phyloP scores from a whole-genome alignment of 2,329 filamentous ascomycete species.

The Monilinia vaccinii-corymbosi region DNA sequence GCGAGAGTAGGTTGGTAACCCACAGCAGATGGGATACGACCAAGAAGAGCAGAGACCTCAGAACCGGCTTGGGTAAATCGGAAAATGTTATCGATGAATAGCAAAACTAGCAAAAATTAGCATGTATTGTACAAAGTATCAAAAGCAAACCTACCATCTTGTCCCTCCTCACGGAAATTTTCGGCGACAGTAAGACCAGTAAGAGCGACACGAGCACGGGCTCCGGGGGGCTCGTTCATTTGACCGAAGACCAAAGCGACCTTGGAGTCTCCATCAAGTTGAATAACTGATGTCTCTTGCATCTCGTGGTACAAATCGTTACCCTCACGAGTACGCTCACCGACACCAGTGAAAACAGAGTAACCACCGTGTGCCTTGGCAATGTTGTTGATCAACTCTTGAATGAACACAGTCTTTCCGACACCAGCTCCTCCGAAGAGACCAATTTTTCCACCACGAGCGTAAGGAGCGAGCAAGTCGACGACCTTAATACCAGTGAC shows the following conservation, averaged over 20 bases:
- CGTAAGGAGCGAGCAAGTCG: conserved; percentile 96
- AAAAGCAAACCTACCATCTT: conserved; percentile 62
- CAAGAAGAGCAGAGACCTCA: conserved; percentile 97
- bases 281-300: conserved; percentile 99
- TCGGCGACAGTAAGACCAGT: conserved; percentile 47
- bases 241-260: conserved; percentile 99
- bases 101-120: conserved; percentile 57
- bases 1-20: conserved; percentile 99
- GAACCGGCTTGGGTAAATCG: conserved; percentile 99
- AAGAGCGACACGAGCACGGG: conserved; percentile 98
- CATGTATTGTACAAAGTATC: background rate
- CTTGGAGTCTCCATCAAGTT: conserved; percentile 99
- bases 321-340: conserved; percentile 99
- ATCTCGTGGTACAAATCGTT: conserved; percentile 99
- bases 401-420: conserved; percentile 99
- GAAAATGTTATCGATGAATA: conserved; percentile 99
- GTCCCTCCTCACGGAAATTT: conserved; percentile 49
- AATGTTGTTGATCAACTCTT: conserved; percentile 99
- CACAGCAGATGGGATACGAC: conserved; percentile 99
- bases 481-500: conserved; percentile 99
- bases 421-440: conserved; percentile 99
- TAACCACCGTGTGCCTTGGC: conserved; percentile 99
- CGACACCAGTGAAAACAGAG: conserved; percentile 99
- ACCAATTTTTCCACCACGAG: conserved; percentile 99
- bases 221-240: conserved; percentile 99